These are phyloP conservation scores for Dillenia turbinata DNA, from an alignment of 164 flowering plant species.

Conservation along the genomic window DNA sequence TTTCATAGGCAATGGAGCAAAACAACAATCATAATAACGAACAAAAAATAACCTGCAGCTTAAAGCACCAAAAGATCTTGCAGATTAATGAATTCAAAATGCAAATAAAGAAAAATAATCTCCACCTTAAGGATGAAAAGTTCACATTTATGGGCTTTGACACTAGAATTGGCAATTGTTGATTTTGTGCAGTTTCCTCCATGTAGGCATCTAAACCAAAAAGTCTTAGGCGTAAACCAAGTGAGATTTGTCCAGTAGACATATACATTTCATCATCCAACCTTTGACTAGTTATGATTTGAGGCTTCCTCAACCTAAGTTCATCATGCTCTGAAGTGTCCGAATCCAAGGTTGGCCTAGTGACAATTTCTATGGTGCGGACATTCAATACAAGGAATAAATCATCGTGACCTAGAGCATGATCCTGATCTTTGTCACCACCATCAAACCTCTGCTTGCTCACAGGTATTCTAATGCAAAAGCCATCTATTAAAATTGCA, in stretches of 20 bases:
- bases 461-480: constrained; percentile 40
- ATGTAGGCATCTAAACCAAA: constrained; percentile 47
- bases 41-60: too few species aligned
- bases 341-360: constrained; percentile 51
- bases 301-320: constrained; percentile 28
- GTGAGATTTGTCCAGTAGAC: constrained; percentile 31
- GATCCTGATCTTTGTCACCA: constrained; percentile 13
- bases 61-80: too few species aligned
- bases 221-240: constrained; percentile 41
- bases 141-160: constrained; percentile 36
- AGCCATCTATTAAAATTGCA: constrained; percentile 62
- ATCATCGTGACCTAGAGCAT: constrained; percentile 19
- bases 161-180: constrained; percentile 28
- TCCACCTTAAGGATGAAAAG: constrained; percentile 52
- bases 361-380: constrained; percentile 46
- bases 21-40: too few species aligned
- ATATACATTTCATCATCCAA: constrained; percentile 28
- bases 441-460: constrained; percentile 23
- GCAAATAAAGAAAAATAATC: constrained; percentile 7
- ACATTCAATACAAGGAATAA: constrained; percentile 37
- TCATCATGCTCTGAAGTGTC: constrained; percentile 23
- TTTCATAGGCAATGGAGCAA: too few species aligned
- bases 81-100: not conserved
- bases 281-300: constrained; percentile 22
- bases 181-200: constrained; percentile 27